Evolutionary conservation across 768 basidiomycete genomes (phyloP), one percentile per base, ranked within the genome.

Genomic region (Tylopilus balloui): DNA sequence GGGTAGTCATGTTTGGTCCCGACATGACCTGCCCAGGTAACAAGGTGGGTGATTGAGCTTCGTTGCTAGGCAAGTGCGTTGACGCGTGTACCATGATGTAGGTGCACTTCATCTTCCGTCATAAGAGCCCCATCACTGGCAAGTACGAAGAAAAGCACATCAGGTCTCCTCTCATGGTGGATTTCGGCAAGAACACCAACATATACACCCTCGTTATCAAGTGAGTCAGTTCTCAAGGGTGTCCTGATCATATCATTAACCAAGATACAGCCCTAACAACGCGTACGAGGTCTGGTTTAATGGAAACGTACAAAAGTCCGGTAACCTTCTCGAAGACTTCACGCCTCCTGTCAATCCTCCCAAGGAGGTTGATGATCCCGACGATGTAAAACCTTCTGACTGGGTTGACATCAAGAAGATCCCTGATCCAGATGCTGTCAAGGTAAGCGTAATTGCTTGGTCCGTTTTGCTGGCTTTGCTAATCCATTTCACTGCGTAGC

Each of bases 21-120:
- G 95, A 99, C 69, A 70, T 92, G 70, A 92, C 90, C 21, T 92
- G 90, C 71, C 90, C 90, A 12, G 90, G 90, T 32, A 91, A 86
- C 55, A 92, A 92, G 85, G 90, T 87, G 55, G 17, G 71, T 45
- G 1, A 14, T n/a, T 2, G 11, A 20, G 8, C 23, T 3, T 28
- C n/a, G 6, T 3, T 10, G 3, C 12, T 15, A 1, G 23, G 8
- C 13, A n/a, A 15, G 15, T 21, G 6, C 48, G 23, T 51, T 56
- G 42, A 59, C 29, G 21, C 38, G 24, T 31, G 11, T 41, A 28
- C 3, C 37, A 4, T 44, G 34, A 14, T 15, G 24, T 63, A 94
- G 89, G 76, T 97, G 43, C 96, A 99, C 78, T 97, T 99, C 73
- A 99, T 99, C 73, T 95, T 99, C 91, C 90, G 93, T 61, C 88